phyloP scores from a whole-genome alignment of 208 protist species.

The Leishmania mexicana region DNA sequence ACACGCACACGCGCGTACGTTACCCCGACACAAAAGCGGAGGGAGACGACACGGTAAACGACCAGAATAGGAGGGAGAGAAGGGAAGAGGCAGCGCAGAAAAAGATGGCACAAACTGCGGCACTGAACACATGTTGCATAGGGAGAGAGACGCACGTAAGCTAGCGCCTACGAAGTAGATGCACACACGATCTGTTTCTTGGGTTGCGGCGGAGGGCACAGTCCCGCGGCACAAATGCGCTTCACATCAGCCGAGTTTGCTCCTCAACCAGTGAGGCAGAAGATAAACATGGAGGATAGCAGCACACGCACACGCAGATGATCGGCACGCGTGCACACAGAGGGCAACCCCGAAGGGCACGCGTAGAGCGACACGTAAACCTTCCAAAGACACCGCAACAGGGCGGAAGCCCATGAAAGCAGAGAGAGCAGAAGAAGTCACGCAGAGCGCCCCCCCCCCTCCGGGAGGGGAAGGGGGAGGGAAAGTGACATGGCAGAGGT shows the following conservation, averaged over 20 bases:
- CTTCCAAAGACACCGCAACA: neutral
- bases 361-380: neutral
- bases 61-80: conserved; percentile 3
- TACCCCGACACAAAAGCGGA: neutral
- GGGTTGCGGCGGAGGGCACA: neutral
- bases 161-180: neutral
- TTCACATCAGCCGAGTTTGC: neutral
- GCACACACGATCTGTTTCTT: neutral
- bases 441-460: neutral
- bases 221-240: neutral
- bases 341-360: neutral
- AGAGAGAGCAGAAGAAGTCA: neutral
- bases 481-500: neutral
- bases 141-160: neutral
- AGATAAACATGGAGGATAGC: neutral
- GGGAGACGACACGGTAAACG: neutral
- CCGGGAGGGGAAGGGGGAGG: too few relatives aligned
- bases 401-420: neutral
- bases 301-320: neutral
- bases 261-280: neutral
- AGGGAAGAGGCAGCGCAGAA: conserved; percentile 1
- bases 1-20: neutral
- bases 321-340: neutral
- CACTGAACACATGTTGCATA: neutral
- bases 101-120: neutral